Evolutionary conservation across 345 rosid species (phyloP).

Genomic region (Melastoma malabathricum): DNA sequence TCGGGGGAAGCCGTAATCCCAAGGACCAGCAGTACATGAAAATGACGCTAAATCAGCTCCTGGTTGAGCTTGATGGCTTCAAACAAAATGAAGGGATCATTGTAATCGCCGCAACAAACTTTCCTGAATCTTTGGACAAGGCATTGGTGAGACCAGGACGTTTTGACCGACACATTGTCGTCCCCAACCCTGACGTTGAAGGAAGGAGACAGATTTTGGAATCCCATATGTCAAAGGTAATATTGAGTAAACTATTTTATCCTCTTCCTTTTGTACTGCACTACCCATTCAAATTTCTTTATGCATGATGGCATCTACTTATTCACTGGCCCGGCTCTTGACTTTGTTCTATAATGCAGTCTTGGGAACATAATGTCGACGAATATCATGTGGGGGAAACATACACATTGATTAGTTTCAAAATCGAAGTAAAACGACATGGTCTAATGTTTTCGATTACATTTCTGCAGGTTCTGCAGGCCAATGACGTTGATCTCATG

Average conservation of each 20-base stretch:
- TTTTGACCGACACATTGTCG: conserved; percentile 82
- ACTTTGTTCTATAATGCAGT: no score
- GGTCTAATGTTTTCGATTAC: no score
- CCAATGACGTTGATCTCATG: conserved; percentile 85
- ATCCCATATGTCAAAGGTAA: conserved; percentile 95
- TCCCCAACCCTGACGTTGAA: conserved; percentile 95
- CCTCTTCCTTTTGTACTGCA: no score
- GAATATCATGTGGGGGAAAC: no score
- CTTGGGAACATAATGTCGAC: no score
- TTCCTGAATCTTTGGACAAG: conserved; percentile 87
- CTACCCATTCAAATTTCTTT: no score
- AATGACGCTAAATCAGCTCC: conserved; percentile 92
- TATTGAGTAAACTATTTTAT: no score
- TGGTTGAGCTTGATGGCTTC: conserved; percentile 93
- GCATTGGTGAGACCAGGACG: conserved; percentile 95
- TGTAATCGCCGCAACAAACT: conserved; percentile 89
- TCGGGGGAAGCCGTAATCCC: conserved; percentile 90
- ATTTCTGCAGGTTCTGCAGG: conserved; percentile 53
- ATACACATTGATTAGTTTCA: no score
- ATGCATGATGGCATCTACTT: no score
- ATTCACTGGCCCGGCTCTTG: no score
- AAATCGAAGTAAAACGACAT: no score
- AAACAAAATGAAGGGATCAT: conserved; percentile 96
- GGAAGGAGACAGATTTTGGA: conserved; percentile 95
- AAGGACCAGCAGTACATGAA: conserved; percentile 91